Conservation (phyloP, 768 basidiomycete species). For the Suillus subaureus region DNA sequence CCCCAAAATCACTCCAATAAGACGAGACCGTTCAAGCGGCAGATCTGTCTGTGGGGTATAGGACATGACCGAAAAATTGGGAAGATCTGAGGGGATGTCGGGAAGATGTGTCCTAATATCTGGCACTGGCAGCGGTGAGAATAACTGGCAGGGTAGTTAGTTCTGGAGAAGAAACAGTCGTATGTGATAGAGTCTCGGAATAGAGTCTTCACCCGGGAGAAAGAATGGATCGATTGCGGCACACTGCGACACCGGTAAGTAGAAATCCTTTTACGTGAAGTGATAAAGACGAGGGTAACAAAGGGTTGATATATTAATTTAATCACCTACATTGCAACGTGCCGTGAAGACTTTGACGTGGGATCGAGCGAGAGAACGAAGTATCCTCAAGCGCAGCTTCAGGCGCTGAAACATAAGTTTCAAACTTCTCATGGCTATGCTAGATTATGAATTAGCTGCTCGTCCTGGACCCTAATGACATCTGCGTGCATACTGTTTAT, state of each 20-base stretch:
- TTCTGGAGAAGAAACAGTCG: background rate
- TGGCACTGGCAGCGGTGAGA: background rate
- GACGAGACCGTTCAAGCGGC: slow-evolving; percentile 1
- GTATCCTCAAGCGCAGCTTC: background rate
- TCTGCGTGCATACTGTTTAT: background rate
- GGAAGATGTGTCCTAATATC: background rate
- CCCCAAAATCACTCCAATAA: background rate
- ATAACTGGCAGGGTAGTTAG: background rate
- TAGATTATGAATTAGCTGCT: background rate
- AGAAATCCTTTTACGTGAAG: background rate
- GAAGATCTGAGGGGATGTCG: background rate
- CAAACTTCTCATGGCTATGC: background rate
- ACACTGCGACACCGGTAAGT: background rate
- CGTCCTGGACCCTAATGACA: background rate
- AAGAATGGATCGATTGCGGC: background rate
- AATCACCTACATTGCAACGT: background rate
- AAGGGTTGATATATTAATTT: background rate
- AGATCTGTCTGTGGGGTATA: background rate
- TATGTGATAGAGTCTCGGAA: background rate
- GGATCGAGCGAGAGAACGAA: background rate
- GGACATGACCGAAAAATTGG: background rate
- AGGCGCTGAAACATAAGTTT: background rate
- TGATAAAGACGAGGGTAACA: background rate
- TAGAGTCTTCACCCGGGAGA: background rate
- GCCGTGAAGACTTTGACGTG: background rate